These are phyloP conservation scores for Phytophthora meadii DNA, from an alignment of 352 stramenopile species.

Conservation along the genomic window DNA sequence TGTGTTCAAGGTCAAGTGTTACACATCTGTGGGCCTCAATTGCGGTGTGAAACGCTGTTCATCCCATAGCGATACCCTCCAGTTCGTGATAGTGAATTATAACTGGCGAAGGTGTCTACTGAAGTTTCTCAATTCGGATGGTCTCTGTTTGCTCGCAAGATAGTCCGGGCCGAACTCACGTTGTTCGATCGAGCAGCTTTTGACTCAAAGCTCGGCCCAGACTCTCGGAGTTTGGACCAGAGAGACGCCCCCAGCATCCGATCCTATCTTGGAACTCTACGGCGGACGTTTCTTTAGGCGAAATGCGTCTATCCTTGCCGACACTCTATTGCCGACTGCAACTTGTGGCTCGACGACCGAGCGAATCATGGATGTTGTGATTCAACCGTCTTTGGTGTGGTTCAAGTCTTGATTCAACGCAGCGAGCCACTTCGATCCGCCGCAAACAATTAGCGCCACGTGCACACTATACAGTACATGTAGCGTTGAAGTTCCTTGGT, in stretches of 20 bases:
- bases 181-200: constrained; percentile 30
- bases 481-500: constrained; percentile 3
- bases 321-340: constrained; percentile 2
- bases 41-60: constrained; percentile 5
- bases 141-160: constrained; percentile 19
- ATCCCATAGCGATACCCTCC: neutral
- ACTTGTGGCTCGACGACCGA: constrained; percentile 10
- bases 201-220: constrained; percentile 21
- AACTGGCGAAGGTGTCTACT: constrained; percentile 1
- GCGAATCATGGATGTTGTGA: constrained; percentile 14
- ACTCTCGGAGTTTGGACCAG: constrained; percentile 4
- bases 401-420: neutral
- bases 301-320: constrained; percentile 22
- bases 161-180: constrained; percentile 10
- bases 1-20: constrained; percentile 16
- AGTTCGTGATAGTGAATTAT: constrained; percentile 7
- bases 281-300: constrained; percentile 32
- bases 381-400: no score
- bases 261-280: constrained; percentile 39
- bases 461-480: neutral
- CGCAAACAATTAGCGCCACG: neutral
- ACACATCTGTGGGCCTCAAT: constrained; percentile 7
- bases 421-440: neutral
- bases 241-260: constrained; percentile 33
- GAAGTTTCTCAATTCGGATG: constrained; percentile 8